Conservation (phyloP, 192 early-diverging fungal genomes). For the Backusella circina region DNA sequence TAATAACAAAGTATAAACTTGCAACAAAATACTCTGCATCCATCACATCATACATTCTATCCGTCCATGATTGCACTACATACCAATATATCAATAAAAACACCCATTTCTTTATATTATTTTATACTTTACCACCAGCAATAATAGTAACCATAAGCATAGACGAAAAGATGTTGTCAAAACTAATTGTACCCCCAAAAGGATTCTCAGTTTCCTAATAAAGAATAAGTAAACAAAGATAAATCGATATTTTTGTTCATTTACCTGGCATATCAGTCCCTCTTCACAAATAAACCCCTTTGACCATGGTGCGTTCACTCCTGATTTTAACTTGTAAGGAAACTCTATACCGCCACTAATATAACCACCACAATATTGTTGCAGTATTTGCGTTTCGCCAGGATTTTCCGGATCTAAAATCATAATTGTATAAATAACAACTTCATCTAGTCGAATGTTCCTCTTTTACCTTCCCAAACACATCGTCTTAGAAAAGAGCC, state of each 20-base stretch:
- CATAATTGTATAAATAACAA: neutral
- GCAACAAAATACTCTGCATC: conserved; percentile 51
- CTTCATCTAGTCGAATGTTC: neutral
- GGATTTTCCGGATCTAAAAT: conserved; percentile 26
- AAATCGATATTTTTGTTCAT: neutral
- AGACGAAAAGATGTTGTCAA: conserved; percentile 52
- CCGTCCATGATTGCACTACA: conserved; percentile 57
- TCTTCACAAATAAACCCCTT: conserved; percentile 53
- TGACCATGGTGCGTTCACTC: conserved; percentile 11
- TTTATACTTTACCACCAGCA: conserved; percentile 37
- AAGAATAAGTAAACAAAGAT: neutral
- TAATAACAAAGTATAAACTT: conserved; percentile 50
- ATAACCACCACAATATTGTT: conserved; percentile 41
- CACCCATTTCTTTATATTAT: neutral
- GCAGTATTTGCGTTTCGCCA: conserved; percentile 9
- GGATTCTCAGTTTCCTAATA: conserved; percentile 39
- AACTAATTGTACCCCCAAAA: conserved; percentile 38
- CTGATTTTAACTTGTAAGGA: conserved; percentile 10
- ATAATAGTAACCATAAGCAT: conserved; percentile 56
- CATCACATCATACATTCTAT: conserved; percentile 58
- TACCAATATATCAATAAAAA: neutral
- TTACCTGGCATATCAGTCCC: conserved; percentile 44
- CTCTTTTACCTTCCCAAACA: conserved; percentile 35
- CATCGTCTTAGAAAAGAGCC: conserved; percentile 54
- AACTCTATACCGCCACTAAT: neutral